phyloP scores from a whole-genome alignment of 2,329 filamentous ascomycete species.

The Apiospora saccharicola region DNA sequence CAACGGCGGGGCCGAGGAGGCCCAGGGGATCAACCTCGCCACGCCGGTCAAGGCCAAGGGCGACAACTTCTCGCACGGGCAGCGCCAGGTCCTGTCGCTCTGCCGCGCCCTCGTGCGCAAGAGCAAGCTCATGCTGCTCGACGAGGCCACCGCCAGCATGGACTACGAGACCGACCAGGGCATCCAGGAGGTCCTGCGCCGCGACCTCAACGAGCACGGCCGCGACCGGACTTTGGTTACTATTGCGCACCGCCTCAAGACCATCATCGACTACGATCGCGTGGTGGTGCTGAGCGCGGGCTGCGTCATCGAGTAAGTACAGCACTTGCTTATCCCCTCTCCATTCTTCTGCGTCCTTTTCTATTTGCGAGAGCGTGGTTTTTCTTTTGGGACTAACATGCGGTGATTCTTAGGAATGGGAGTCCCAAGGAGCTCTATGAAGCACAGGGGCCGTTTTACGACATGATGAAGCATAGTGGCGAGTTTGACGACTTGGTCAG shows the following conservation, averaged over 20 bases:
- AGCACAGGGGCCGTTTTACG: constrained; percentile 55
- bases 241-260: constrained; percentile 64
- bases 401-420: constrained; percentile 46
- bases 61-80: constrained; percentile 64
- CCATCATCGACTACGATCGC: constrained; percentile 66
- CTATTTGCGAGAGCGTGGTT: background rate
- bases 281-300: constrained; percentile 65
- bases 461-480: constrained; percentile 63
- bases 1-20: constrained; percentile 16
- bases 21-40: constrained; percentile 47
- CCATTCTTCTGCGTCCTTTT: too few relatives aligned
- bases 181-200: constrained; percentile 61
- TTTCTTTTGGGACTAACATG: constrained; percentile 19
- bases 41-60: constrained; percentile 60
- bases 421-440: constrained; percentile 56
- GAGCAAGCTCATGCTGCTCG: constrained; percentile 63
- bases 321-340: background rate
- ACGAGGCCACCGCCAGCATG: constrained; percentile 67
- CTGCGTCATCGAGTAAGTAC: constrained; percentile 57
- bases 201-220: constrained; percentile 54
- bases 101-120: constrained; percentile 62
- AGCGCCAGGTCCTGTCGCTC: constrained; percentile 65
- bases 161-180: constrained; percentile 64
- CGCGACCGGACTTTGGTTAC: constrained; percentile 61
- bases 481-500: constrained; percentile 54